Evolutionary conservation across 805 yeast genomes (phyloP), one percentile per base, ranked within the genome.

Genomic region (Cyberlindnera americana): DNA sequence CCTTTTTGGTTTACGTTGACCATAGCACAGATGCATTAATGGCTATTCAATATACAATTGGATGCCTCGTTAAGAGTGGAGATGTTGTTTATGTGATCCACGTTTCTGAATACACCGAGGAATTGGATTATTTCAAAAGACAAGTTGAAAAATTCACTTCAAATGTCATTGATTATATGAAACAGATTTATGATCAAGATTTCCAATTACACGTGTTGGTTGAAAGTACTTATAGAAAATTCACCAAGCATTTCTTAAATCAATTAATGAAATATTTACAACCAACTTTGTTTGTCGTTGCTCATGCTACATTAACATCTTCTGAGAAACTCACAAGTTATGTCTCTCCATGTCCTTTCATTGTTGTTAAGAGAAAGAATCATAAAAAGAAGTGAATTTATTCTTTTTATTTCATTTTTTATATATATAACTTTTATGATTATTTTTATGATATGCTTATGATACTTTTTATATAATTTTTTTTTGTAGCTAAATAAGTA

Each of bases 31-130:
- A 88, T 57, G 81, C 95, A 2, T 70, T 72, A 27, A 84, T 83
- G 60, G 93, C 96, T 0, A 67, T 90, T 17, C 93, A 87, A 53
- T 89, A 96, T 84, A 77, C 89, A 30, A 70, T 90, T 50, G 97
- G 97, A 3, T 77, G 95, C 0, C 82, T 88, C 1, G 69, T 89
- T 33, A 83, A 81, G 17, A 89, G 86, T 54, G 93, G 93, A 0
- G 83, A 88, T 38, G 87, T 89, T 1, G 62, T 89, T 39, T 86
- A 84, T 57, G 75, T 87, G 16, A 36, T 56, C 19, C 75, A 76
- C 49, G 81, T 76, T 11, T 69, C 72, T 41, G 81, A 75, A 49
- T 69, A 65, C 43, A 66, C 65, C 17, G 33, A 18, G 18, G 55
- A 57, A 21, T 56, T 68, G 17, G 50, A 43, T 0, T 43, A 37